Base-by-base conservation (phyloP, 2,329 filamentous ascomycete species). In the Knufia fluminis region DNA sequence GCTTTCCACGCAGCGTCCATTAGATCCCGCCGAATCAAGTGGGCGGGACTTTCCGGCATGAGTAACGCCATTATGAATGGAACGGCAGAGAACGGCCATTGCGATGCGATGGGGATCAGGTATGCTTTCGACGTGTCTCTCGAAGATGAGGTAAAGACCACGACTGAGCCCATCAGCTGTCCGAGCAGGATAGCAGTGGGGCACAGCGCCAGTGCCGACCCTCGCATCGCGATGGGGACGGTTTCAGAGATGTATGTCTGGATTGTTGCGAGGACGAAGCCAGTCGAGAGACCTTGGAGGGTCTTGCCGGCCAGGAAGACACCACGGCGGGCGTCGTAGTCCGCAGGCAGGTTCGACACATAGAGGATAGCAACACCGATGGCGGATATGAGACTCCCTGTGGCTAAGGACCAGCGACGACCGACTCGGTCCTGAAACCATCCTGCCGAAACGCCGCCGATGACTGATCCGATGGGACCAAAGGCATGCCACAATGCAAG, bases 161-260 rank as follows among this genome's bases (percentile, higher is more conserved):
- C 66, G 7, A 63, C 57, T 7, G 69, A 65, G 1, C 73, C 73
- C 8, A 73, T 63, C 14, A 76, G 61, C 57, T 76, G 71, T 8
- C 73, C 73, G 0, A 75, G 54, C 2, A 75, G 64, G 16, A 67
- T 73, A 56, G 75, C 73, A 2, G 69, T 68, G 3, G 74, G 73
- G 45, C 75, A 70, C 40, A 76, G 66, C 1, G 72, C 71, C 58
- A 76, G 67, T 1, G 69, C 64, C 0, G 73, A 68, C 1, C 71
- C 74, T 24, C 74, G 66, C 6, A 77, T 63, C 2, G 61, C 62
- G 0, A 68, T 64, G 0, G 74, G 72, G 1, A 71, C 59, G 17
- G 73, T 68, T 53, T 77, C 73, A 10, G 72, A 75, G 54, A 75
- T 67, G 61, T 75, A 76, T 0, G 73, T 75, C 51, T 71, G 64